Base-by-base conservation (phyloP, 2,329 filamentous ascomycete genomes). In the Ophiocordyceps unilateralis region DNA sequence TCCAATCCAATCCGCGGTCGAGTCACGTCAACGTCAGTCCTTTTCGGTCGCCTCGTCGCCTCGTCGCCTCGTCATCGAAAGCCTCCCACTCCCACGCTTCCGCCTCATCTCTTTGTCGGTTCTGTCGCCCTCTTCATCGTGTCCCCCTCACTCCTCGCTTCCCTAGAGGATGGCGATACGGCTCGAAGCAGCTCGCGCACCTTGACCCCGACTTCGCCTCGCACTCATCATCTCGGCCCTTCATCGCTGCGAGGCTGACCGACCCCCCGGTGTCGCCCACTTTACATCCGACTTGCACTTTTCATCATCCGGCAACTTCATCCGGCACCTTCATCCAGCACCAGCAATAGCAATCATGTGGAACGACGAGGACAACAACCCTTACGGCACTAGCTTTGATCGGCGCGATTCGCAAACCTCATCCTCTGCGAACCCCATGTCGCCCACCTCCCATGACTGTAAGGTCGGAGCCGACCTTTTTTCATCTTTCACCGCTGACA, bases 331-430 rank as follows among this genome's bases (percentile, higher is more conserved):
- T 19, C 24, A 12, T 7, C 24, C 12, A 20, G 36, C 6, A 38
- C 17, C 36, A 9, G 9, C 28, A 26, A 26, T 26, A 26, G 45
- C 41, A 54, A 53, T 39, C 43, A 96, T 96, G 89, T 96, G 89
- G 89, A 93, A 95, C 72, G 88, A 96, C 69, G 89, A 96, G 66
- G 59, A 96, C 58, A 96, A 96, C 66, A 96, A 96, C 61, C 89
- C 89, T 5, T 95, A 96, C 58, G 88, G 87, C 50, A 76, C 70
- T 55, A 89, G 85, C 62, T 95, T 93, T 67, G 84, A 91, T 61
- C 82, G 83, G 54, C 78, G 84, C 54, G 84, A 93, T 61, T 84
- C 83, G 48, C 77, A 82, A 59, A 72, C 77, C 39, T 85, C 81
- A 23, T 81, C 81, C 26, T 67, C 70, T 38, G 69, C 70, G 19